Evolutionary conservation across 2,329 filamentous ascomycete genomes (phyloP).

Genomic region (Penicillium sp.): DNA sequence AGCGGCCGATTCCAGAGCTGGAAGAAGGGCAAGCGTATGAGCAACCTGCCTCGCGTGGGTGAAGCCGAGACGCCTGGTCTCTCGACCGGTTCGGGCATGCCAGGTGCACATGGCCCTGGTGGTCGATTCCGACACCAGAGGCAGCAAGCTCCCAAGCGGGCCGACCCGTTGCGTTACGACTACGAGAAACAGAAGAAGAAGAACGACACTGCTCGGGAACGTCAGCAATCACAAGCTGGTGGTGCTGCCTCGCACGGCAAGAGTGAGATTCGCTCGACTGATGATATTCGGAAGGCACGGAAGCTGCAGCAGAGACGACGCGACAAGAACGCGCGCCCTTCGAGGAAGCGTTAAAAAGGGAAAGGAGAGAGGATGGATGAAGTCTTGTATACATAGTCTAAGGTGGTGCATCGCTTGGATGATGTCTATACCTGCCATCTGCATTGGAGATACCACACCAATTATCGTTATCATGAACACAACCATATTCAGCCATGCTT

Average conservation of each 20-base stretch:
- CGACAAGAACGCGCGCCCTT: slow-evolving; percentile 87
- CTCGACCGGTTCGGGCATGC: slow-evolving; percentile 33
- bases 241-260: slow-evolving; percentile 65
- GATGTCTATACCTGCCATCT: slow-evolving; percentile 18
- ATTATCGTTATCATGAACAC: slow-evolving; percentile 11
- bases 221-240: slow-evolving; percentile 38
- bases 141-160: slow-evolving; percentile 87
- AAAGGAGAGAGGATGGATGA: neutral
- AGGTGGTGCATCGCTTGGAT: neutral
- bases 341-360: slow-evolving; percentile 60
- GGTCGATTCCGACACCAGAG: slow-evolving; percentile 83
- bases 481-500: neutral
- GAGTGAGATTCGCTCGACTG: slow-evolving; percentile 78
- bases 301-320: slow-evolving; percentile 75
- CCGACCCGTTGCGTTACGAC: slow-evolving; percentile 90
- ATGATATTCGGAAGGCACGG: slow-evolving; percentile 85
- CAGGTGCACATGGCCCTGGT: slow-evolving; percentile 42
- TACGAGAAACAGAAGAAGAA: slow-evolving; percentile 90
- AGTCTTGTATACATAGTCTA: neutral
- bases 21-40: slow-evolving; percentile 84
- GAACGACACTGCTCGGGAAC: slow-evolving; percentile 84
- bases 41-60: slow-evolving; percentile 78
- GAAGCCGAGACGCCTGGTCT: slow-evolving; percentile 69
- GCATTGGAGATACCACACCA: slow-evolving; percentile 29
- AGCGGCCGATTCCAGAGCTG: slow-evolving; percentile 92